phyloP scores from a whole-genome alignment of 345 rosid genomes.

The Firmiana major region DNA sequence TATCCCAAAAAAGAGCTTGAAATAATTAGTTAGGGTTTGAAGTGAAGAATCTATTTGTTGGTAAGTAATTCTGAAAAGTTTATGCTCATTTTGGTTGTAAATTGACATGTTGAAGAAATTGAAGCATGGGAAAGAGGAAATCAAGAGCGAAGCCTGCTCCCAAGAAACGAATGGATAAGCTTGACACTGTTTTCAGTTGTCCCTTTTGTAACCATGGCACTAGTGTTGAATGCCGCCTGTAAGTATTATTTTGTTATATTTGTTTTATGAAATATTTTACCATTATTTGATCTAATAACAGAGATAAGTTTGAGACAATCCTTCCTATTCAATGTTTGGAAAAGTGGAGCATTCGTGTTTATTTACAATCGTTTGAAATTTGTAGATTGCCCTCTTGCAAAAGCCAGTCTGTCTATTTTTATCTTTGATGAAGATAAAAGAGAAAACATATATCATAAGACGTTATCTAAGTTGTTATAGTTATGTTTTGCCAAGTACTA shows the following conservation, averaged over 20 bases:
- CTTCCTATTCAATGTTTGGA: not conserved
- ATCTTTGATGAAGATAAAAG: not conserved
- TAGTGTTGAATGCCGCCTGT: constrained; percentile 87
- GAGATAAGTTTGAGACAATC: not conserved
- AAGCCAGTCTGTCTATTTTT: not conserved
- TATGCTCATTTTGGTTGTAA: constrained; percentile 2
- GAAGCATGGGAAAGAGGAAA: constrained; percentile 94
- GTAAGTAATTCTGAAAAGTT: not conserved
- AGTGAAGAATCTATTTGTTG: not conserved
- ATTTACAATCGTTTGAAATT: not conserved
- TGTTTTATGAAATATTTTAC: not conserved
- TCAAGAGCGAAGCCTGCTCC: constrained; percentile 96
- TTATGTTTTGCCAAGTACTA: not conserved
- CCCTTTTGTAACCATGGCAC: constrained; percentile 97
- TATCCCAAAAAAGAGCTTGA: not conserved
- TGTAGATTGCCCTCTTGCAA: not conserved
- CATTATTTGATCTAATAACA: not conserved
- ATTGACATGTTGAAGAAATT: constrained; percentile 8
- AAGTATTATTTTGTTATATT: constrained; percentile 18
- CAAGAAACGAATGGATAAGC: constrained; percentile 90
- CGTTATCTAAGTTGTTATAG: not conserved
- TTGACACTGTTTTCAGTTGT: constrained; percentile 89
- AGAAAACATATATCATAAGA: not conserved
- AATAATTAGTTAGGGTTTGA: not conserved
- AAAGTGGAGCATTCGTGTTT: not conserved